A percentile compares a stretch with the other conserved stretches of the same genome.
These are phyloP conservation scores for Angophora floribunda DNA, from an alignment of 345 rosid genomes.

Conservation along the genomic window DNA sequence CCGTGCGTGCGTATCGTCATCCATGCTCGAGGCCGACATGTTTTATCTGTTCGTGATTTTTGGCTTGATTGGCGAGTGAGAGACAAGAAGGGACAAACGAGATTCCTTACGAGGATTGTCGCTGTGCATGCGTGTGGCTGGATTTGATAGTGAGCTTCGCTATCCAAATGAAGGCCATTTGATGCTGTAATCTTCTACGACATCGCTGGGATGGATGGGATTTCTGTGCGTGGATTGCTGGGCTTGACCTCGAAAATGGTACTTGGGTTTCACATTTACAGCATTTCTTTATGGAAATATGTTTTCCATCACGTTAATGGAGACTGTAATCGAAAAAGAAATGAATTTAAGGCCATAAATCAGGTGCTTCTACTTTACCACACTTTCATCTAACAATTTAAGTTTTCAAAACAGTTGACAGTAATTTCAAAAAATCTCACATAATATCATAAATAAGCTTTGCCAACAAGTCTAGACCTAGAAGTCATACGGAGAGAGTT, in stretches of 20 bases:
- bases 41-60: neutral
- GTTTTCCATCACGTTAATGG: neutral
- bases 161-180: neutral
- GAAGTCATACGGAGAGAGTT: no score
- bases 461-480: no score
- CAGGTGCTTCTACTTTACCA: neutral
- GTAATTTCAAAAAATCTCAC: no score
- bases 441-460: no score
- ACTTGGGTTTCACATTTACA: neutral
- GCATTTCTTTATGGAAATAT: neutral
- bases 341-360: neutral
- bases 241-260: neutral
- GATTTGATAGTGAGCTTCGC: neutral
- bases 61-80: neutral
- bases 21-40: neutral
- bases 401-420: no score
- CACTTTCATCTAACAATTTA: no score
- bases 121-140: neutral
- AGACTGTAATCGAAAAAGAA: neutral
- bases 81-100: neutral
- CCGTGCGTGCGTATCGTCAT: neutral
- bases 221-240: neutral
- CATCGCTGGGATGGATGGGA: neutral
- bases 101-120: neutral
- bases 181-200: neutral